Conservation (phyloP, 2,329 filamentous ascomycete species). For the Zymoseptoria crescenta region DNA sequence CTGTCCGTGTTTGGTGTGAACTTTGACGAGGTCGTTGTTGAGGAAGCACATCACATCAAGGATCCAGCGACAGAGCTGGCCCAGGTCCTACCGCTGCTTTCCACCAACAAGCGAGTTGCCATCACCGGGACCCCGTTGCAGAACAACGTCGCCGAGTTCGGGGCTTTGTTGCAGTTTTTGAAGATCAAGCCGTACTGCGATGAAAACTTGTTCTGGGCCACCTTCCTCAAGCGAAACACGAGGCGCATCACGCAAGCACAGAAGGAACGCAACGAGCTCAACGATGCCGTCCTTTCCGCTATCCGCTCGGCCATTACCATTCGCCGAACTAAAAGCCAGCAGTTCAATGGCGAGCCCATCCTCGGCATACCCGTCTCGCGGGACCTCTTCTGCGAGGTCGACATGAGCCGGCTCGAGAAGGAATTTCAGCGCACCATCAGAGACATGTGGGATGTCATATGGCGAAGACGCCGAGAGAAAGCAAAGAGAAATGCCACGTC, state of each 20-base stretch:
- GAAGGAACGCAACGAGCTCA: background rate
- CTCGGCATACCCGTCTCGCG: too few relatives aligned
- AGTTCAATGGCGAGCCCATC: background rate
- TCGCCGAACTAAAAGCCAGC: background rate
- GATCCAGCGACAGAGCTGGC: constrained; percentile 79
- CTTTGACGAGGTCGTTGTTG: constrained; percentile 53
- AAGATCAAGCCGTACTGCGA: too few relatives aligned
- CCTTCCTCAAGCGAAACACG: too few relatives aligned
- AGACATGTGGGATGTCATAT: too few relatives aligned
- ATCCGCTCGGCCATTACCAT: background rate
- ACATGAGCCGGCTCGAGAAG: too few relatives aligned
- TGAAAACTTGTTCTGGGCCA: too few relatives aligned
- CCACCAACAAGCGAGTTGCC: constrained; percentile 73
- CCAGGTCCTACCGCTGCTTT: constrained; percentile 67
- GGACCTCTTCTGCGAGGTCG: too few relatives aligned
- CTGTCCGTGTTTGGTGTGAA: constrained; percentile 48
- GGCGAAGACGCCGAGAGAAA: too few relatives aligned
- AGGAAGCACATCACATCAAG: constrained; percentile 90
- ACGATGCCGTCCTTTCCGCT: background rate
- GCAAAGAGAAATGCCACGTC: too few relatives aligned
- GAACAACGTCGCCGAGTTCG: constrained; percentile 53
- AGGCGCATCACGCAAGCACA: background rate
- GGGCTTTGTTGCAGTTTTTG: too few relatives aligned
- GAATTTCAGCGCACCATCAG: too few relatives aligned
- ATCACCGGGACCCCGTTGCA: constrained; percentile 86